Percentiles rank a stretch among this genome's conserved stretches.
phyloP scores from a whole-genome alignment of 2,329 filamentous ascomycete species.

The Botrytis deweyae region DNA sequence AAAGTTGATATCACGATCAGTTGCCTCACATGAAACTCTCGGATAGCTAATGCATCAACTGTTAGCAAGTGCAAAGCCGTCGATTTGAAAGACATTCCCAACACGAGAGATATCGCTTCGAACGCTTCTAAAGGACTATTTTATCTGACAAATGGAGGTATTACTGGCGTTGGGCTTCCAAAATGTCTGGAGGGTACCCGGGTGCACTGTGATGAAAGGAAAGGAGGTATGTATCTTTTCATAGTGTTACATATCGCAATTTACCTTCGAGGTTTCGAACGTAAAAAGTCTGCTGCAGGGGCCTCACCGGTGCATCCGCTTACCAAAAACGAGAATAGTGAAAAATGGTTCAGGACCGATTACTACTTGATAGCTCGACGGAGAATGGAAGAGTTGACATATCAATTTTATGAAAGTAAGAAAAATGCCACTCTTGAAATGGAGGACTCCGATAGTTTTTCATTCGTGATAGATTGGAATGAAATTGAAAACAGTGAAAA shows the following conservation, averaged over 20 bases:
- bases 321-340: neutral
- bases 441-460: neutral
- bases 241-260: neutral
- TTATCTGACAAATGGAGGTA: neutral
- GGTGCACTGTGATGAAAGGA: neutral
- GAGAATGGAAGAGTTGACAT: neutral
- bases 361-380: neutral
- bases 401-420: neutral
- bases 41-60: neutral
- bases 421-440: neutral
- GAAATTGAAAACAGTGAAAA: neutral
- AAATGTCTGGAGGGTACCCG: neutral
- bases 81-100: neutral
- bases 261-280: neutral
- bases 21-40: neutral
- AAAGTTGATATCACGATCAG: neutral
- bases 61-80: neutral
- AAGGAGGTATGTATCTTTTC: neutral
- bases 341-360: neutral
- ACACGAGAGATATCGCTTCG: neutral
- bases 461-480: neutral
- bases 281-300: neutral
- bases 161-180: neutral
- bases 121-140: neutral
- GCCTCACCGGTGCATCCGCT: neutral